These are phyloP conservation scores for Botryotinia calthae DNA, from an alignment of 2,329 filamentous ascomycete species.

Conservation along the genomic window DNA sequence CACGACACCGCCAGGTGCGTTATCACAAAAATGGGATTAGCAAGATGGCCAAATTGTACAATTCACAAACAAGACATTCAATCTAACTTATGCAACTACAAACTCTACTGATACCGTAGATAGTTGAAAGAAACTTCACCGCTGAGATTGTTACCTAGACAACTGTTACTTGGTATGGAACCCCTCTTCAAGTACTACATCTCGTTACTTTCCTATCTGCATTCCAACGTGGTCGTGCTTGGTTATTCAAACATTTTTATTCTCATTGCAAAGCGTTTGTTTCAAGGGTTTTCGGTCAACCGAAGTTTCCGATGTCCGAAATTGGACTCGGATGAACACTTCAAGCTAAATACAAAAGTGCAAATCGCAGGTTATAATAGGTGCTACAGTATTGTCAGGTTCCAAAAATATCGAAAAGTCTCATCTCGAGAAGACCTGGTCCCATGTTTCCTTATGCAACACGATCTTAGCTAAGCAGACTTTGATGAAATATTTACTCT, in stretches of 20 bases:
- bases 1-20: slow-evolving; percentile 14
- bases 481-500: not conserved
- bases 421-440: not conserved
- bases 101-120: slow-evolving; percentile 19
- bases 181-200: slow-evolving; percentile 18
- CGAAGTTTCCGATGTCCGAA: slow-evolving; percentile 5
- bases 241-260: not conserved
- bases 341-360: not conserved
- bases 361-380: not conserved
- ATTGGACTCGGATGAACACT: not conserved
- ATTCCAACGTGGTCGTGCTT: slow-evolving; percentile 17
- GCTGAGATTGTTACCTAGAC: slow-evolving; percentile 22
- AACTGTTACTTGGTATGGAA: slow-evolving; percentile 9
- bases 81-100: slow-evolving; percentile 20
- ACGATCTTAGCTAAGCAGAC: not conserved
- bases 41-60: slow-evolving; percentile 16
- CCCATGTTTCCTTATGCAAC: not conserved
- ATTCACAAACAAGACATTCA: slow-evolving; percentile 13
- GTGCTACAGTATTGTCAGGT: not conserved
- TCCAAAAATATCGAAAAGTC: not conserved
- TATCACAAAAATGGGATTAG: slow-evolving; percentile 12
- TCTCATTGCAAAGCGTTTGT: not conserved
- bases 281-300: slow-evolving; percentile 12
- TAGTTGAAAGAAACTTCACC: slow-evolving; percentile 18
- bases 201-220: slow-evolving; percentile 10